phyloP scores from a whole-genome alignment of 371 early-diverging fungal species.

The Circinella umbellata region DNA sequence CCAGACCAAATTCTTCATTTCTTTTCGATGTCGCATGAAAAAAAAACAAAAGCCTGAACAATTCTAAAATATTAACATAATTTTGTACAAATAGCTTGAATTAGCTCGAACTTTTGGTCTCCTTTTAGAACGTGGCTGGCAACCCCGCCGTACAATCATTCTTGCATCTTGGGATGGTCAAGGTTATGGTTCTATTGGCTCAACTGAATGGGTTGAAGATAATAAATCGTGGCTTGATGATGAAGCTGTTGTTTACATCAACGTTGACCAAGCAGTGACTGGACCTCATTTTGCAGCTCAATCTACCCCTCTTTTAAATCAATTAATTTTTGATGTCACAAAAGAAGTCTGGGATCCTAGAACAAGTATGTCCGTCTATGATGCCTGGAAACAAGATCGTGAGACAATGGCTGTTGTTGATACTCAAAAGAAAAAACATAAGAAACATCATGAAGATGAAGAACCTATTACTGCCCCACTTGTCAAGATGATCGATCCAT shows the following conservation, averaged over 20 bases:
- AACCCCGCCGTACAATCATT: slow-evolving; percentile 67
- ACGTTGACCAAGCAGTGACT: slow-evolving; percentile 59
- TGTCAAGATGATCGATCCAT: slow-evolving; percentile 18
- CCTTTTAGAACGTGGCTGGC: slow-evolving; percentile 65
- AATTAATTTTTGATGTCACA: slow-evolving; percentile 57
- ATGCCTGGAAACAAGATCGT: slow-evolving; percentile 45
- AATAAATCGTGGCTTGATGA: slow-evolving; percentile 57
- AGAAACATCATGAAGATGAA: not conserved
- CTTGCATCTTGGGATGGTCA: slow-evolving; percentile 75
- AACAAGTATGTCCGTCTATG: slow-evolving; percentile 54
- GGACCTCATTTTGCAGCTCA: slow-evolving; percentile 56
- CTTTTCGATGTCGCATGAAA: too few relatives aligned
- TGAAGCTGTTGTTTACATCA: slow-evolving; percentile 62
- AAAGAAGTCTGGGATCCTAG: slow-evolving; percentile 52
- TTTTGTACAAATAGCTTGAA: slow-evolving; percentile 48
- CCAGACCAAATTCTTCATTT: too few relatives aligned
- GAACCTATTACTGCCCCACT: slow-evolving; percentile 2
- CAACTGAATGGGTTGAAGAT: slow-evolving; percentile 77
- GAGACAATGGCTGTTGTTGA: slow-evolving; percentile 9
- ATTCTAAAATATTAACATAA: not conserved
- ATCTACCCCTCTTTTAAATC: slow-evolving; percentile 57
- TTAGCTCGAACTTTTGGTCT: slow-evolving; percentile 59
- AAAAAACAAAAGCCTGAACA: not conserved
- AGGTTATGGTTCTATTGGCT: slow-evolving; percentile 69
- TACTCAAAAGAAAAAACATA: not conserved